phyloP scores from a whole-genome alignment of 176 grass and related monocot genomes.

The Chrysopogon serrulatus region DNA sequence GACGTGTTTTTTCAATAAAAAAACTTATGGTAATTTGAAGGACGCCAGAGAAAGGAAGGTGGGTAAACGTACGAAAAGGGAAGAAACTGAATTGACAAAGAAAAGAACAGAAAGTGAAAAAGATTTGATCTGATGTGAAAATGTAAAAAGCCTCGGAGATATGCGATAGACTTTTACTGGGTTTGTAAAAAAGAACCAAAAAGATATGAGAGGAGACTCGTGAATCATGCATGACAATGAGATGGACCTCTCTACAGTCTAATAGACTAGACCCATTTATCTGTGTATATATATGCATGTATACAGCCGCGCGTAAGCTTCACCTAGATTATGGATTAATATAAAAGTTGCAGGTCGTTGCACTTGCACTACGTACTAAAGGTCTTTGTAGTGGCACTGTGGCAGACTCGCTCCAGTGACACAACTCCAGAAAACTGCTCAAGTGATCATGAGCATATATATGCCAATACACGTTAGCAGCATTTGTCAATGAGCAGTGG shows the following conservation, averaged over 20 bases:
- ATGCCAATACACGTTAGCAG: background rate
- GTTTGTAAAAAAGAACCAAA: background rate
- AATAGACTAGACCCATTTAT: background rate
- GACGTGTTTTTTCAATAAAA: background rate
- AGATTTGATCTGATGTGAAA: conserved; percentile 11
- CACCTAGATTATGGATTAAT: background rate
- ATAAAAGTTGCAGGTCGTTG: background rate
- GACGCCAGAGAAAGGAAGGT: background rate
- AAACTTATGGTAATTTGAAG: background rate
- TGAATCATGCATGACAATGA: background rate
- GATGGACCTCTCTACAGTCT: background rate
- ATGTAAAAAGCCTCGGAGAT: background rate
- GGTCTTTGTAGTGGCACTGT: background rate
- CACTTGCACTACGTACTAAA: background rate
- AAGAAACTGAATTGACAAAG: background rate
- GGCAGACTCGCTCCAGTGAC: background rate
- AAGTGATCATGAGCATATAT: background rate
- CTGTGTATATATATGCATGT: background rate
- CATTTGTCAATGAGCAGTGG: background rate
- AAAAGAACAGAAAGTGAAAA: conserved; percentile 13
- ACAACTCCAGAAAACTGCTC: background rate
- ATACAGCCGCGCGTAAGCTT: background rate
- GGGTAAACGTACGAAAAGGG: background rate
- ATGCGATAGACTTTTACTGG: background rate
- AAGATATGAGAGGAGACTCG: background rate